A percentile compares a stretch with the other conserved stretches of the same genome.
phyloP scores from a whole-genome alignment of 192 early-diverging fungal genomes.

The Coemansia erecta region DNA sequence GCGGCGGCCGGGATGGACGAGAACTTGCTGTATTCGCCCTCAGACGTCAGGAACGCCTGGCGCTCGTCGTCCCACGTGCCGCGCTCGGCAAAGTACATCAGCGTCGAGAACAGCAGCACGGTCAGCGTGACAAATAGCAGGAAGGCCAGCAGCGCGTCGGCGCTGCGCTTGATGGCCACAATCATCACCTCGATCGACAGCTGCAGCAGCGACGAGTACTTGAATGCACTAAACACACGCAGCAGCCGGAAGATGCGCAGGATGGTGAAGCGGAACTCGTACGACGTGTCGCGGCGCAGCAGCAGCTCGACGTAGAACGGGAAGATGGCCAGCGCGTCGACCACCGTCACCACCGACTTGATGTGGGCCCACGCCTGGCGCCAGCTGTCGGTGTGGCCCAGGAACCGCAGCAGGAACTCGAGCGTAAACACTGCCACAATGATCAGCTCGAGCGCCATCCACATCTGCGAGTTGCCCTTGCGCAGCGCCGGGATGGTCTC shows the following conservation, averaged over 20 bases:
- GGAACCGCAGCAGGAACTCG: slow-evolving; percentile 67
- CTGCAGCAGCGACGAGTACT: slow-evolving; percentile 76
- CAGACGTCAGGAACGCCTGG: slow-evolving; percentile 62
- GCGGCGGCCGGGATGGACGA: slow-evolving; percentile 77
- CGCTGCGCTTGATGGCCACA: slow-evolving; percentile 69
- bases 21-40: slow-evolving; percentile 71
- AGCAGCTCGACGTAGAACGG: slow-evolving; percentile 78
- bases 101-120: slow-evolving; percentile 69
- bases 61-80: slow-evolving; percentile 69
- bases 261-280: slow-evolving; percentile 82
- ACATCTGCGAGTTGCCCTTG: slow-evolving; percentile 43
- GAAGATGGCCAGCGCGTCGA: slow-evolving; percentile 74
- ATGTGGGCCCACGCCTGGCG: slow-evolving; percentile 56
- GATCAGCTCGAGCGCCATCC: slow-evolving; percentile 67
- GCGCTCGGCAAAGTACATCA: slow-evolving; percentile 81
- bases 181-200: slow-evolving; percentile 86
- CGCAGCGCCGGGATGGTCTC: slow-evolving; percentile 79
- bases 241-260: slow-evolving; percentile 72
- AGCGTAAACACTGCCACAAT: slow-evolving; percentile 74
- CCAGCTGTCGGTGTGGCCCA: slow-evolving; percentile 70
- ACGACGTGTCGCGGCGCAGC: slow-evolving; percentile 65
- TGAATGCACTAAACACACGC: slow-evolving; percentile 77
- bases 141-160: slow-evolving; percentile 71
- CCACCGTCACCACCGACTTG: slow-evolving; percentile 54
- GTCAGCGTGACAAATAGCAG: slow-evolving; percentile 73